Evolutionary conservation across 352 stramenopile genomes (phyloP).

Genomic region (Phytophthora europaea): DNA sequence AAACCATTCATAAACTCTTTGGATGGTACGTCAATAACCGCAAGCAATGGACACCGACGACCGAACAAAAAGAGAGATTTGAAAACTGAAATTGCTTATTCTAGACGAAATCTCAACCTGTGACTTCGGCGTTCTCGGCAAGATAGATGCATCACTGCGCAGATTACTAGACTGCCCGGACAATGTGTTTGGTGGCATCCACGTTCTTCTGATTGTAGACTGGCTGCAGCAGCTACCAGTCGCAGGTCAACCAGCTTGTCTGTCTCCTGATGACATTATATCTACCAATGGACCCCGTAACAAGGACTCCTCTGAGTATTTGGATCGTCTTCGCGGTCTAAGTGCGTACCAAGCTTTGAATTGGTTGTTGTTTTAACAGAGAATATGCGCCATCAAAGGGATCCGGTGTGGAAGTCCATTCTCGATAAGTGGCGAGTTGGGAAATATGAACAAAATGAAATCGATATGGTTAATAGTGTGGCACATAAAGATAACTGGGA

Average conservation of each 20-base stretch:
- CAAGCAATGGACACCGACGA: neutral
- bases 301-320: too few species aligned
- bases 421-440: too few species aligned
- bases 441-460: too few species aligned
- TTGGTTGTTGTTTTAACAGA: too few species aligned
- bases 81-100: conserved; percentile 6
- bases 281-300: too few species aligned
- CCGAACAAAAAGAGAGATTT: conserved; percentile 6
- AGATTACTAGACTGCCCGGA: neutral
- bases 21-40: conserved; percentile 2
- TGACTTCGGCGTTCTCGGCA: neutral
- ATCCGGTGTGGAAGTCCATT: too few species aligned
- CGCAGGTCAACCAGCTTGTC: conserved; percentile 22
- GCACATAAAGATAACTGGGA: too few species aligned
- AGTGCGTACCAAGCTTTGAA: too few species aligned
- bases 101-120: neutral
- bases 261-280: too few species aligned
- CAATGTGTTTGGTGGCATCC: conserved; percentile 27
- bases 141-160: conserved; percentile 1
- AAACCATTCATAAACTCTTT: conserved; percentile 23
- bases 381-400: too few species aligned
- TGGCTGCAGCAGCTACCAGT: conserved; percentile 45
- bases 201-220: conserved; percentile 37
- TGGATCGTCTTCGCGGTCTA: too few species aligned
- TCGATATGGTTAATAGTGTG: too few species aligned